Conservation (phyloP, 2,329 filamentous ascomycete genomes). For the Neopestalotiopsis clavispora region DNA sequence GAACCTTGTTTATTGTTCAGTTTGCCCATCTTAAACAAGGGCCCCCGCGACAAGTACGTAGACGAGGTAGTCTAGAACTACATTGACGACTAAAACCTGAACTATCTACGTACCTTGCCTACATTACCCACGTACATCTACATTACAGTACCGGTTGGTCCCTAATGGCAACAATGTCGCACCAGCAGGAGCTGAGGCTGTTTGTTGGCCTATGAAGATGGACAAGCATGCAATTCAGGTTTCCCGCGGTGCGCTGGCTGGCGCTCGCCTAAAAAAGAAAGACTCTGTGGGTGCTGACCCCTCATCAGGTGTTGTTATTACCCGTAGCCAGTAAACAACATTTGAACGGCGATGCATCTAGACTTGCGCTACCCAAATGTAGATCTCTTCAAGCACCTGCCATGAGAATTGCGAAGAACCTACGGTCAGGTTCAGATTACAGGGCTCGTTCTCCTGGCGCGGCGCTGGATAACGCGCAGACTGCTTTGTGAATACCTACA, state of each 20-base stretch:
- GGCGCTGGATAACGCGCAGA: too few species aligned
- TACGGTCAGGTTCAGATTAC: too few species aligned
- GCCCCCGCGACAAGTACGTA: not conserved
- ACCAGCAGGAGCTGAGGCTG: not conserved
- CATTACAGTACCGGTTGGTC: too few species aligned
- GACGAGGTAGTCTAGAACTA: not conserved
- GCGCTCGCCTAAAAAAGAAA: not conserved
- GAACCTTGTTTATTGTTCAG: not conserved
- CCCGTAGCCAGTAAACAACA: not conserved
- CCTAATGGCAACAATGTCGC: not conserved
- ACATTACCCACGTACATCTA: too few species aligned
- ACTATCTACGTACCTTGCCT: too few species aligned
- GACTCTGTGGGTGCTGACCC: not conserved
- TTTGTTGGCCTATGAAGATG: not conserved
- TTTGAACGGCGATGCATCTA: not conserved
- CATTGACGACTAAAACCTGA: too few species aligned
- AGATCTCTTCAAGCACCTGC: not conserved
- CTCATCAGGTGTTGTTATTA: not conserved
- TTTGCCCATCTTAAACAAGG: not conserved
- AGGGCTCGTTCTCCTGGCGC: too few species aligned
- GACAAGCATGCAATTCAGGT: not conserved
- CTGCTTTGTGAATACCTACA: too few species aligned
- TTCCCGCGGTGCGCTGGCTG: not conserved
- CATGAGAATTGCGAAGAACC: too few species aligned
- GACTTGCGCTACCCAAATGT: not conserved